Percentiles rank a stretch among this genome's conserved stretches.
Evolutionary conservation across 1,284 basidiomycete species (phyloP).

Genomic region (Waitea zeae): DNA sequence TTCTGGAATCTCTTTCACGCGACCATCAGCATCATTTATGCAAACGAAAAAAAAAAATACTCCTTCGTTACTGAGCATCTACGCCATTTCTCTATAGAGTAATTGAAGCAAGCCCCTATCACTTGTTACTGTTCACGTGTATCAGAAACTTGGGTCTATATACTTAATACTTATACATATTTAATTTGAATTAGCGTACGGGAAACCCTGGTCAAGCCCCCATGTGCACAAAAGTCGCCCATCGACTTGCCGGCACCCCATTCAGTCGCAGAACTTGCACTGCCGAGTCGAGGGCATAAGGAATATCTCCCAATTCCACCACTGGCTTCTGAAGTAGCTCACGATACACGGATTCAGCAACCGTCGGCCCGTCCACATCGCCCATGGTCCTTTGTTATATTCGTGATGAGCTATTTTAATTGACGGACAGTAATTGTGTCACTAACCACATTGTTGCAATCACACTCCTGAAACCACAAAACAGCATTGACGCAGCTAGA

Average conservation of each 20-base stretch:
- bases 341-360: background rate
- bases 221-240: background rate
- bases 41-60: no score
- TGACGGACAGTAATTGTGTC: background rate
- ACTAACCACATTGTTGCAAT: slow-evolving; percentile 16
- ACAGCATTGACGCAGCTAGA: slow-evolving; percentile 16
- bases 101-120: no score
- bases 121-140: no score
- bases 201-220: no score
- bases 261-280: background rate
- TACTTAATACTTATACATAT: no score
- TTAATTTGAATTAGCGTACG: no score
- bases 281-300: background rate
- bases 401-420: background rate
- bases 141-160: no score
- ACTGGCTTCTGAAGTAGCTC: background rate
- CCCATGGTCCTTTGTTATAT: background rate
- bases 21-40: no score
- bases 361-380: background rate
- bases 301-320: background rate
- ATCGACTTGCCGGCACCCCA: background rate
- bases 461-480: slow-evolving; percentile 16
- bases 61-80: no score
- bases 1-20: no score
- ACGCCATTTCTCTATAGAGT: no score